phyloP scores from a whole-genome alignment of 371 early-diverging fungal species.

The Mortierella sp. region DNA sequence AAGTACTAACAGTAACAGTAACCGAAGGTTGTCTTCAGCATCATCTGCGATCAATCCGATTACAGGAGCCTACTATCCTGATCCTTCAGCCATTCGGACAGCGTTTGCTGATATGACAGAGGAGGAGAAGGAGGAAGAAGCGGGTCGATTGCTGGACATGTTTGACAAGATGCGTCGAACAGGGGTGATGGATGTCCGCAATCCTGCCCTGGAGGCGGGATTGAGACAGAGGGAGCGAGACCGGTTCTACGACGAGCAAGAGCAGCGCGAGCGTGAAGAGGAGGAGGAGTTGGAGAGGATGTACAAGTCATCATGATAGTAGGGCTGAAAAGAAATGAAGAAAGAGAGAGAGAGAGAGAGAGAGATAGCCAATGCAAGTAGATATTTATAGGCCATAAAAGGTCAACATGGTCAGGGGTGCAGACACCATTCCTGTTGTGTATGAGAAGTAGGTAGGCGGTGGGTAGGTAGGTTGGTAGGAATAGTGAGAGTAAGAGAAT shows the following conservation, averaged over 20 bases:
- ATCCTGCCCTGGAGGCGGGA: constrained; percentile 69
- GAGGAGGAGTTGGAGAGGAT: constrained; percentile 32
- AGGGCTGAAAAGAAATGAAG: constrained; percentile 6
- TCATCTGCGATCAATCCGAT: constrained; percentile 79
- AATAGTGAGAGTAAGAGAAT: no score
- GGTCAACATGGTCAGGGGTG: no score
- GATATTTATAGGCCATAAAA: no score
- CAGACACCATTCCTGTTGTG: no score
- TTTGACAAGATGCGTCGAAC: constrained; percentile 93
- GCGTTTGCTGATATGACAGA: constrained; percentile 88
- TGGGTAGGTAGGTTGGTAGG: no score
- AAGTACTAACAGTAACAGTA: no score
- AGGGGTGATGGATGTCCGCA: constrained; percentile 83
- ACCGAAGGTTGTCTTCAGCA: constrained; percentile 4
- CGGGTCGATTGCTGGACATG: constrained; percentile 89
- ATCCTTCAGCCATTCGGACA: constrained; percentile 60
- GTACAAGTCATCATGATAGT: constrained; percentile 10
- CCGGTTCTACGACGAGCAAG: constrained; percentile 42
- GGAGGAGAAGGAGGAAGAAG: constrained; percentile 95
- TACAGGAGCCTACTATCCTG: constrained; percentile 76
- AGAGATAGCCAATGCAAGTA: no score
- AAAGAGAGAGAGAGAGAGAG: not conserved
- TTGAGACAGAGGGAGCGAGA: constrained; percentile 42
- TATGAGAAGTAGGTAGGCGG: no score
- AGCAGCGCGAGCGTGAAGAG: constrained; percentile 38